Evolutionary conservation across 2,329 filamentous ascomycete species (phyloP).

Genomic region (Coniosporium tulheliwenetii): DNA sequence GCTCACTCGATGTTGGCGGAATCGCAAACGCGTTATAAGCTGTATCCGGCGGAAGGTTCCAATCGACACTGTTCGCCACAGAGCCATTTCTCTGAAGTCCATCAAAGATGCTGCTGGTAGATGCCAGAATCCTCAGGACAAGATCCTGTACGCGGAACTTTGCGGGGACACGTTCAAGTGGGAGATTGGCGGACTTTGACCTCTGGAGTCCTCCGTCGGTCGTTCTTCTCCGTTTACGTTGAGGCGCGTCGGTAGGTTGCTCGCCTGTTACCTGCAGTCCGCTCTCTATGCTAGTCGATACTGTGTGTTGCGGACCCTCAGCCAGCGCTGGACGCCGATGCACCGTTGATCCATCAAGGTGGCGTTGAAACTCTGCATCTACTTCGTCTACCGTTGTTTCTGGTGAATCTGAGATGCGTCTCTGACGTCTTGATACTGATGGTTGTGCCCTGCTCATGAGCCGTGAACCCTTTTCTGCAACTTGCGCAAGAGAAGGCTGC

Average conservation of each 20-base stretch:
- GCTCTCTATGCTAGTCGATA: not conserved
- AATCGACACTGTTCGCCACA: slow-evolving; percentile 7
- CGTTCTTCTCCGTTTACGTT: not conserved
- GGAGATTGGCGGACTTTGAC: slow-evolving; percentile 19
- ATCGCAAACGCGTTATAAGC: slow-evolving; percentile 4
- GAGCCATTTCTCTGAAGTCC: not conserved
- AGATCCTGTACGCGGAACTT: slow-evolving; percentile 12
- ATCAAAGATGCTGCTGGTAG: slow-evolving; percentile 1
- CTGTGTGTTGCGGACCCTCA: not conserved
- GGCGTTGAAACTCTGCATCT: not conserved
- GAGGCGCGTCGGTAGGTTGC: not conserved
- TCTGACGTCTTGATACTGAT: not conserved
- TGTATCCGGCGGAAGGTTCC: slow-evolving; percentile 10
- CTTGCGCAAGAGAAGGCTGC: not conserved
- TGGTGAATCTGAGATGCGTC: not conserved
- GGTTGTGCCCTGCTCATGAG: not conserved
- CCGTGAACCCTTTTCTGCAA: not conserved
- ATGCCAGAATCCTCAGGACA: slow-evolving; percentile 3
- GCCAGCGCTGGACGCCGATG: not conserved
- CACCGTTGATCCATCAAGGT: too few species aligned
- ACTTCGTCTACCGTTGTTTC: not conserved
- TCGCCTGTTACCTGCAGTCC: not conserved
- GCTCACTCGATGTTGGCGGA: slow-evolving; percentile 1
- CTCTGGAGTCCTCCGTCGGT: slow-evolving; percentile 9
- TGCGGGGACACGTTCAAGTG: slow-evolving; percentile 21